Evolutionary conservation across 495 filamentous ascomycete species (phyloP), one percentile per base, ranked within the genome.

Genomic region (Aspergillus sclerotioniger): DNA sequence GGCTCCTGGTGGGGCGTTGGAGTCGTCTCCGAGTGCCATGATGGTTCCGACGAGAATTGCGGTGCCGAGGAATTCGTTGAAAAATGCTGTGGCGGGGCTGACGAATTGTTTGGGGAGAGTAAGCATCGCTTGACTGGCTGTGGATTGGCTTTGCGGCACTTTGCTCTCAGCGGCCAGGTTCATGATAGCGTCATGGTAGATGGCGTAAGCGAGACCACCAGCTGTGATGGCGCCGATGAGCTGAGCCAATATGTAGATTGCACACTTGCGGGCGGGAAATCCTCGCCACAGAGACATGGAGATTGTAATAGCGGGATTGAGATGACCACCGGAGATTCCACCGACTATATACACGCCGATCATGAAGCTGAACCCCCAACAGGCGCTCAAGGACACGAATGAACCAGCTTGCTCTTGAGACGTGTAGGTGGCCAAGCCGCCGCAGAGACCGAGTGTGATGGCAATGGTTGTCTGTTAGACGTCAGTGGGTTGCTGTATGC

Each of bases 21-120:
- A 97, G 51, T 83, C 88, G 46, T 92, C 92, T 51, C 94, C 92
- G 31, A 97, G 78, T 0, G 90, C 88, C 90, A 96, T 96, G 61
- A 91, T 96, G 66, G 96, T 83, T 0, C 93, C 88, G 9, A 98
- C 64, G 0, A 84, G 64, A 43, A 85, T 71, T 0, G 80, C 68
- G 45, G 67, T 69, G 0, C 75, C 76, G 46, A 85, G 69, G 58
- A 84, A 83, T 53, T 84, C 82, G n/a, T 70, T 75, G 63, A 84
- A 83, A 62, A 84, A 85, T 28, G 80, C 77, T 29, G 75, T 74
- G 0, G 73, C 77, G 76, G 0, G 80, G 75, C 15, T 75, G 69
- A n/a, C 73, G 77, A 13, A 51, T 4, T 5, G 3, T 28, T 54
- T 60, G 17, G 20, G 67, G 61, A 31, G 62, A 66, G 43, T 76